Evolutionary conservation across 306 rosid species (phyloP).

Genomic region (Cicer cuneatum): DNA sequence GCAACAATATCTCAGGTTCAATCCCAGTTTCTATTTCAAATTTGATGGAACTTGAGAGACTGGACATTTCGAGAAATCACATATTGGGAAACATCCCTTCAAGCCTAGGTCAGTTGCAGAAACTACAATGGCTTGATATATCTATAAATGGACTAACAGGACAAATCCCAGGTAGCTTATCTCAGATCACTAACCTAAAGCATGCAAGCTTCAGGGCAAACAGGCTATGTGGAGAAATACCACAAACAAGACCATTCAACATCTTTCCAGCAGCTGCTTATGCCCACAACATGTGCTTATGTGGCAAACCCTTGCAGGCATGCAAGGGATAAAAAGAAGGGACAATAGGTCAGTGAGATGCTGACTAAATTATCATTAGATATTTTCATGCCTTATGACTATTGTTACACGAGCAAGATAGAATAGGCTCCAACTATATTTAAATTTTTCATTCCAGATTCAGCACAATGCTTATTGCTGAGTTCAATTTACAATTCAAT

Average conservation of each 20-base stretch:
- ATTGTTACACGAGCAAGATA: constrained; percentile 40
- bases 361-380: constrained; percentile 55
- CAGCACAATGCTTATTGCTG: constrained; percentile 33
- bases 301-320: constrained; percentile 90
- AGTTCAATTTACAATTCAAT: constrained; percentile 46
- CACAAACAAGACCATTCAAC: constrained; percentile 84
- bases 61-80: constrained; percentile 87
- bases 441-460: constrained; percentile 27
- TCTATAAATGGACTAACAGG: constrained; percentile 84
- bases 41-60: constrained; percentile 62
- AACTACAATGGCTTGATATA: constrained; percentile 87
- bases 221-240: constrained; percentile 90
- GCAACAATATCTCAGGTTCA: constrained; percentile 75
- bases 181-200: constrained; percentile 64
- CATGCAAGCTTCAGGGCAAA: constrained; percentile 92
- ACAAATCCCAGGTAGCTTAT: constrained; percentile 70
- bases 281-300: constrained; percentile 84
- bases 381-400: constrained; percentile 55
- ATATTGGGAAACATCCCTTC: constrained; percentile 74
- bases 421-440: constrained; percentile 46
- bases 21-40: constrained; percentile 78
- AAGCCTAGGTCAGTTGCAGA: constrained; percentile 60
- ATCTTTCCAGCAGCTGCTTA: constrained; percentile 82
- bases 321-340: constrained; percentile 58
- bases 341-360: constrained; percentile 60